These are phyloP conservation scores for Fusarium torreyae DNA, from an alignment of 2,329 filamentous ascomycete genomes.

Conservation along the genomic window DNA sequence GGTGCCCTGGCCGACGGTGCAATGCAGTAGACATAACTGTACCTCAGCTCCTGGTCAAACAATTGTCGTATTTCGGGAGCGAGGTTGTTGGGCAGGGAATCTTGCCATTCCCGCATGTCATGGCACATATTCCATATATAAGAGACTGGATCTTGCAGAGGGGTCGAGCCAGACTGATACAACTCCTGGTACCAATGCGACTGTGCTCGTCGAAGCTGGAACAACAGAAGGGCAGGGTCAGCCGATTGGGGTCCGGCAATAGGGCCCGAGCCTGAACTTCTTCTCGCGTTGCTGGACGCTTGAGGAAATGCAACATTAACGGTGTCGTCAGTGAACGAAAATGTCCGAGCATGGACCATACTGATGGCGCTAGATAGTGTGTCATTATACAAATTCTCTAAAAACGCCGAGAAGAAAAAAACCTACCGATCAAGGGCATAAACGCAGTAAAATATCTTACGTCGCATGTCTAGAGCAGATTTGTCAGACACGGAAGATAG, in stretches of 20 bases:
- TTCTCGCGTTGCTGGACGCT: slow-evolving; percentile 59
- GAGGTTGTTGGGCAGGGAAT: slow-evolving; percentile 78
- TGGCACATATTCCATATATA: slow-evolving; percentile 84
- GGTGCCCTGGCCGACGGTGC: slow-evolving; percentile 84
- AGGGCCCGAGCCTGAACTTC: slow-evolving; percentile 59
- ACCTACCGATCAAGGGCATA: slow-evolving; percentile 88
- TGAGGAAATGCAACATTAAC: slow-evolving; percentile 84
- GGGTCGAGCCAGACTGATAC: slow-evolving; percentile 81
- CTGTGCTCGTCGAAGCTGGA: slow-evolving; percentile 86
- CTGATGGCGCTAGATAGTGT: slow-evolving; percentile 78
- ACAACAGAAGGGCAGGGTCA: slow-evolving; percentile 82
- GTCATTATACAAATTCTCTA: slow-evolving; percentile 37
- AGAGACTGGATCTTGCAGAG: slow-evolving; percentile 76
- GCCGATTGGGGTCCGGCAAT: slow-evolving; percentile 66
- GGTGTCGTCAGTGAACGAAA: slow-evolving; percentile 94
- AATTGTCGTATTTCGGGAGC: slow-evolving; percentile 78
- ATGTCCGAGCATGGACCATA: slow-evolving; percentile 87
- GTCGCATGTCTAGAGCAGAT: slow-evolving; percentile 80
- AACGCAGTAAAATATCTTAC: slow-evolving; percentile 90
- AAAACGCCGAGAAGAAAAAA: neutral
- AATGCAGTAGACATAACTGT: slow-evolving; percentile 91
- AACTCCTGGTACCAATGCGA: slow-evolving; percentile 92
- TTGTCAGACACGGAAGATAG: slow-evolving; percentile 77
- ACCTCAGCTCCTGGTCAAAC: slow-evolving; percentile 90
- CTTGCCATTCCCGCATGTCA: slow-evolving; percentile 85